phyloP scores from a whole-genome alignment of 129 eudicot species.

The Saposhnikovia divaricata region DNA sequence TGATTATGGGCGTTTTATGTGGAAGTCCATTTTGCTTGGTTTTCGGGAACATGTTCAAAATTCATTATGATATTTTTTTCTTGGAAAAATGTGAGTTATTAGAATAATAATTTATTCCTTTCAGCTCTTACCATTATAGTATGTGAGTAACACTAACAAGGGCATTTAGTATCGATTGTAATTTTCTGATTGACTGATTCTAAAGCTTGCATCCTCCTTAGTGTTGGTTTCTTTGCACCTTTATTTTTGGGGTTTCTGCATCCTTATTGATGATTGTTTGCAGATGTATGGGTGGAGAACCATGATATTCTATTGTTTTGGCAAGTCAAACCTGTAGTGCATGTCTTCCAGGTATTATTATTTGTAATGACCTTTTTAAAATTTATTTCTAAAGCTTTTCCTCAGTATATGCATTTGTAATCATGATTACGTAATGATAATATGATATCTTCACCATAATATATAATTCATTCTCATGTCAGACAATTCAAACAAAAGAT shows the following conservation, averaged over 20 bases:
- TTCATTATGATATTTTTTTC: not conserved
- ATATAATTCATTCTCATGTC: not conserved
- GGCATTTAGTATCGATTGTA: not conserved
- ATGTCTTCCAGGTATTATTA: constrained; percentile 79
- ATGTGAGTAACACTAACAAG: not conserved
- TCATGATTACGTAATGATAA: not conserved
- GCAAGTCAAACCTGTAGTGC: constrained; percentile 96
- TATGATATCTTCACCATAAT: not conserved
- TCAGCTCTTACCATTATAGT: not conserved
- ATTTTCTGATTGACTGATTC: not conserved
- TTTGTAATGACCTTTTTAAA: not conserved
- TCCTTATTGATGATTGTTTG: constrained; percentile 15
- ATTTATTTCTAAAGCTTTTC: not conserved
- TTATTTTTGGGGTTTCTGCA: not conserved
- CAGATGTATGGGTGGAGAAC: constrained; percentile 80
- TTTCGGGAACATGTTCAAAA: not conserved
- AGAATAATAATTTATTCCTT: not conserved
- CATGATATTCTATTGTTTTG: constrained; percentile 82
- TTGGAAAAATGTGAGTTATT: not conserved
- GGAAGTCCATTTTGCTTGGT: not conserved
- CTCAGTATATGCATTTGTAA: not conserved
- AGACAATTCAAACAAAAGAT: not conserved
- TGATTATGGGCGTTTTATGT: not conserved
- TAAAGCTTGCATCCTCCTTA: not conserved
- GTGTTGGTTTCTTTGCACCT: not conserved